Evolutionary conservation across 2,329 filamentous ascomycete genomes (phyloP), one percentile per base, ranked within the genome.

Genomic region (Elsinoe batatas): DNA sequence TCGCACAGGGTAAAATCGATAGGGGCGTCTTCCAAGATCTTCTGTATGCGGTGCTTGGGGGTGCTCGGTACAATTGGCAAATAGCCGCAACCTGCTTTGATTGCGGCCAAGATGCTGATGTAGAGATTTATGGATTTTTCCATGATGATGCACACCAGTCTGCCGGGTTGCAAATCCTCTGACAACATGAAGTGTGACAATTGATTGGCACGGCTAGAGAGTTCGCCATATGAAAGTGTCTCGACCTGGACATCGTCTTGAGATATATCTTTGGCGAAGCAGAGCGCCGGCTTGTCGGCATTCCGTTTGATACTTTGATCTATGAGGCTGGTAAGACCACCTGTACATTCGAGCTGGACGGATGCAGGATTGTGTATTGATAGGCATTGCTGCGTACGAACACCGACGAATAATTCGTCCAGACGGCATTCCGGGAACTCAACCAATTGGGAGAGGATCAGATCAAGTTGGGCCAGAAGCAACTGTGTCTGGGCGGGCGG

Each of bases 31-130:
- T 68, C 59, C 13, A 94, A 61, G 18, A 93, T 87, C 2, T 76
- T 72, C 2, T 73, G 66, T 0, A 86, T 72, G 51, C 87, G 76
- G 8, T 81, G 76, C 0, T 64, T 18, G 0, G 89, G 88, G 0
- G 84, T 86, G n/a, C 79, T 81, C 0, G 87, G 85, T 0, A 88
- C 76, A 3, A 95, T 74, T 0, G 89, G 88, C n/a, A 95, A 71
- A 64, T 94, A 93, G 6, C 83, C 88, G 63, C 83, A 84, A 7
- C 88, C 88, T 4, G 81, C 73, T 64, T 94, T 94, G 32, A 88
- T 68, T 18, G 84, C 78, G 1, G 82, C 89, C 30, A 95, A 73
- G 22, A 95, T 87, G 0, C 82, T 77, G 26, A 83, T 75, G 64
- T 95, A 95, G 0, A 94, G 71, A 22, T 82, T 68, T 1, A 82